Conservation (phyloP, 2,329 filamentous ascomycete genomes). For the Aspergillus ochraceus region DNA sequence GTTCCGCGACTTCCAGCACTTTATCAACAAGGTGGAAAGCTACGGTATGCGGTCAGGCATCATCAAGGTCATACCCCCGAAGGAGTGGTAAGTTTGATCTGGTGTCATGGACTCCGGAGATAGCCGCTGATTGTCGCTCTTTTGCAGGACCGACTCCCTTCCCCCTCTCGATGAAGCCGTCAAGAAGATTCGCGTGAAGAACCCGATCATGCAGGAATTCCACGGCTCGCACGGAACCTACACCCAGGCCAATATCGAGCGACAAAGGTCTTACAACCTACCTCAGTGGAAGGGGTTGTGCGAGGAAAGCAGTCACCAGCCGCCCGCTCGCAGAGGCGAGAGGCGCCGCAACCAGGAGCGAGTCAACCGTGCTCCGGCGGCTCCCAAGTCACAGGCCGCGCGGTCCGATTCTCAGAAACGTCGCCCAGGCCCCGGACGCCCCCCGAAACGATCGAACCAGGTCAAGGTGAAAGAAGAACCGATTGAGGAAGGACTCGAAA, state of each 20-base stretch:
- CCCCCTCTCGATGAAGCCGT: slow-evolving; percentile 79
- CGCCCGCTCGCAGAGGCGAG: slow-evolving; percentile 79
- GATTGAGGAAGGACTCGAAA: slow-evolving; percentile 37
- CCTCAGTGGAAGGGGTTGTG: slow-evolving; percentile 94
- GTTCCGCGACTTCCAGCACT: slow-evolving; percentile 89
- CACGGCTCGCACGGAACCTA: slow-evolving; percentile 94
- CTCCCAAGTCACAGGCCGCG: slow-evolving; percentile 33
- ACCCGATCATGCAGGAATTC: slow-evolving; percentile 98
- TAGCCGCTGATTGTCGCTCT: slow-evolving; percentile 2
- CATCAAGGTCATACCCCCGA: slow-evolving; percentile 89
- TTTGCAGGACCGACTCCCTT: slow-evolving; percentile 63
- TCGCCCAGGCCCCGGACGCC: slow-evolving; percentile 40
- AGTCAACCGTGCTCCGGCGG: slow-evolving; percentile 38
- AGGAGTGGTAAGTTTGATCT: slow-evolving; percentile 73
- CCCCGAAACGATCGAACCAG: slow-evolving; percentile 39
- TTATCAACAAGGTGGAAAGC: slow-evolving; percentile 84
- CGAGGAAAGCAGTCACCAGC: slow-evolving; percentile 93
- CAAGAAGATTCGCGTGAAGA: slow-evolving; percentile 89
- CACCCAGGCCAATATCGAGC: slow-evolving; percentile 94
- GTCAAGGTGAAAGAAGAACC: slow-evolving; percentile 41
- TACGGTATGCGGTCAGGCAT: slow-evolving; percentile 98
- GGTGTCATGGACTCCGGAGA: not conserved
- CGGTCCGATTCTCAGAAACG: slow-evolving; percentile 49
- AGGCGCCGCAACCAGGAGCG: slow-evolving; percentile 52
- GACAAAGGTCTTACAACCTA: slow-evolving; percentile 92